These are phyloP conservation scores for Hysterium pulicare DNA, from an alignment of 2,329 filamentous ascomycete species.

Conservation along the genomic window DNA sequence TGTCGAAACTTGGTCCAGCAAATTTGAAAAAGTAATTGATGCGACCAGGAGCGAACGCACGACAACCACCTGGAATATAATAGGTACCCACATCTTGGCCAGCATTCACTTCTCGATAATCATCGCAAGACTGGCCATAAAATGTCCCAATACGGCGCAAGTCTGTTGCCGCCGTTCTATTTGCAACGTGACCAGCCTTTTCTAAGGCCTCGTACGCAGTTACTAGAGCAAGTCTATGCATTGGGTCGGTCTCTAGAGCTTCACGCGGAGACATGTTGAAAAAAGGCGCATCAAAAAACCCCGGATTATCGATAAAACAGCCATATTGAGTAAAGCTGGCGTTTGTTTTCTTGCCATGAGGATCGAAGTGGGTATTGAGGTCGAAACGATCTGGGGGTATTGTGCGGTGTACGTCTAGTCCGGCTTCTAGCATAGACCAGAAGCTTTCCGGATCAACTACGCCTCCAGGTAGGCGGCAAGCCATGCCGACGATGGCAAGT, in stretches of 20 bases:
- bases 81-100: constrained; percentile 45
- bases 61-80: constrained; percentile 50
- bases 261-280: constrained; percentile 21
- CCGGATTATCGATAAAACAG: constrained; percentile 15
- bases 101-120: constrained; percentile 16
- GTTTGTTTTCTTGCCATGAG: constrained; percentile 12
- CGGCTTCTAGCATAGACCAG: constrained; percentile 18
- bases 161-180: constrained; percentile 21
- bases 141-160: constrained; percentile 27
- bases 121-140: constrained; percentile 27
- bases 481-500: constrained; percentile 12
- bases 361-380: constrained; percentile 14
- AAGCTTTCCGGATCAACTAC: constrained; percentile 6
- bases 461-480: constrained; percentile 13
- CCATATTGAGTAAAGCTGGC: constrained; percentile 7
- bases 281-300: constrained; percentile 15
- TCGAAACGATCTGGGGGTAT: constrained; percentile 6
- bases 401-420: constrained; percentile 30
- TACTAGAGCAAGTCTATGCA: constrained; percentile 12
- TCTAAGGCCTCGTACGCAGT: constrained; percentile 19
- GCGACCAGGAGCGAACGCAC: constrained; percentile 45
- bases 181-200: constrained; percentile 16
- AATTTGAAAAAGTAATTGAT: constrained; percentile 1
- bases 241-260: constrained; percentile 14
- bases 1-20: neutral